Percentiles rank a stretch among this genome's conserved stretches.
Evolutionary conservation across 2,329 filamentous ascomycete genomes (phyloP).

Genomic region (Talaromyces sp.): DNA sequence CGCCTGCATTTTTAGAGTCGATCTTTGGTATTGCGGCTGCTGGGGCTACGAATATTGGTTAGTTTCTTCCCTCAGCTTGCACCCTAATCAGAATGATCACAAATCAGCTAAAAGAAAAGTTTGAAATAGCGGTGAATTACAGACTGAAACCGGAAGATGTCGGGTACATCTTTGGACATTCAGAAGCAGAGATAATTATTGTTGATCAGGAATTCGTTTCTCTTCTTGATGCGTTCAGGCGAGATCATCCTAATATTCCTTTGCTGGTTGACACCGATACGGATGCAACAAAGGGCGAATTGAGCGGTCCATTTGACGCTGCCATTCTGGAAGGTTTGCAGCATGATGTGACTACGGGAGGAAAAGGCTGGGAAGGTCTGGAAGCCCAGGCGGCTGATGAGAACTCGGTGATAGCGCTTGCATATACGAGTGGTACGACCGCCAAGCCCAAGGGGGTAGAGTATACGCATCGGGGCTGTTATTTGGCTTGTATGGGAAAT

Average conservation of each 20-base stretch:
- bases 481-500: conserved; percentile 78
- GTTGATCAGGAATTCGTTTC: conserved; percentile 73
- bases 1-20: conserved; percentile 84
- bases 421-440: conserved; percentile 92
- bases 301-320: conserved; percentile 74
- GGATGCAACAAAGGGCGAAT: conserved; percentile 66
- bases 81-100: neutral
- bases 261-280: conserved; percentile 81
- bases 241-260: conserved; percentile 56
- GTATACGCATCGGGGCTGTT: conserved; percentile 81
- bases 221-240: conserved; percentile 62
- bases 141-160: conserved; percentile 79
- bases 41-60: conserved; percentile 67
- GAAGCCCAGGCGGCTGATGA: conserved; percentile 66
- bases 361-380: conserved; percentile 70
- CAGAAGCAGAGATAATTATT: conserved; percentile 80
- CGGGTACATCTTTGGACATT: conserved; percentile 81
- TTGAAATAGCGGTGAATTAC: conserved; percentile 55
- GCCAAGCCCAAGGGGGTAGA: conserved; percentile 88
- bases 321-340: conserved; percentile 74
- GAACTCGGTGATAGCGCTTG: conserved; percentile 75
- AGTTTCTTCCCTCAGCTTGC: conserved; percentile 13
- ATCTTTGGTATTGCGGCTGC: conserved; percentile 83
- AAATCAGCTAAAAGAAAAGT: neutral
- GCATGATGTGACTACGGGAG: conserved; percentile 61